Conservation (phyloP, 805 yeast genomes). For the Saccharomycopsis microspora region DNA sequence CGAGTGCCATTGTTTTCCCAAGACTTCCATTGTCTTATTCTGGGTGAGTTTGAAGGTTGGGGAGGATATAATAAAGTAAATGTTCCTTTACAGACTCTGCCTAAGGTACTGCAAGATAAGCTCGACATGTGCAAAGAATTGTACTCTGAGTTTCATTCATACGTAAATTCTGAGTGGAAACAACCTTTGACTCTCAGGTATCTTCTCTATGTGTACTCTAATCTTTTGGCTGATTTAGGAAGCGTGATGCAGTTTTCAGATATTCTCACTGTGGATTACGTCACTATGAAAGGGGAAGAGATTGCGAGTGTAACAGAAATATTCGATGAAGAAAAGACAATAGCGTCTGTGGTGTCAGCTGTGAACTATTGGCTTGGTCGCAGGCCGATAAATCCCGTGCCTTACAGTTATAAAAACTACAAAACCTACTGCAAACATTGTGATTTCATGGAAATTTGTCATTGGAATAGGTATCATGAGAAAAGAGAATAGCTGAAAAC, state of each 20-base stretch:
- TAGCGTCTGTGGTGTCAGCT: conserved; percentile 24
- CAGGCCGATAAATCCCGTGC: conserved; percentile 35
- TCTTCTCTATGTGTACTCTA: conserved; percentile 44
- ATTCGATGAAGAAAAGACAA: conserved; percentile 26
- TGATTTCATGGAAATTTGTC: conserved; percentile 35
- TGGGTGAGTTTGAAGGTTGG: neutral
- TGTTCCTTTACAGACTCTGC: neutral
- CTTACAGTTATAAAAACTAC: conserved; percentile 25
- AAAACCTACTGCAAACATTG: conserved; percentile 40
- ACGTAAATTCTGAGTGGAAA: conserved; percentile 29
- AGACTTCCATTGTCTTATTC: neutral
- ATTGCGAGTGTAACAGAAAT: conserved; percentile 31
- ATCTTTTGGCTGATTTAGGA: conserved; percentile 27
- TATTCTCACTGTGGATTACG: conserved; percentile 34
- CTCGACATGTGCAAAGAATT: too few species aligned
- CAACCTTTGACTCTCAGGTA: conserved; percentile 44
- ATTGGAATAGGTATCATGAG: conserved; percentile 24
- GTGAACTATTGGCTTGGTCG: conserved; percentile 49
- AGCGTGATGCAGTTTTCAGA: conserved; percentile 24
- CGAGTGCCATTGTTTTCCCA: neutral
- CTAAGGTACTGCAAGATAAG: too few species aligned
- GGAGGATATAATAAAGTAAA: neutral
- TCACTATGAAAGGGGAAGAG: conserved; percentile 33
- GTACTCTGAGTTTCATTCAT: too few species aligned
- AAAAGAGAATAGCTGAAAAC: neutral